Conservation (phyloP, 305 asterid genomes). For the Andrographis paniculata region DNA sequence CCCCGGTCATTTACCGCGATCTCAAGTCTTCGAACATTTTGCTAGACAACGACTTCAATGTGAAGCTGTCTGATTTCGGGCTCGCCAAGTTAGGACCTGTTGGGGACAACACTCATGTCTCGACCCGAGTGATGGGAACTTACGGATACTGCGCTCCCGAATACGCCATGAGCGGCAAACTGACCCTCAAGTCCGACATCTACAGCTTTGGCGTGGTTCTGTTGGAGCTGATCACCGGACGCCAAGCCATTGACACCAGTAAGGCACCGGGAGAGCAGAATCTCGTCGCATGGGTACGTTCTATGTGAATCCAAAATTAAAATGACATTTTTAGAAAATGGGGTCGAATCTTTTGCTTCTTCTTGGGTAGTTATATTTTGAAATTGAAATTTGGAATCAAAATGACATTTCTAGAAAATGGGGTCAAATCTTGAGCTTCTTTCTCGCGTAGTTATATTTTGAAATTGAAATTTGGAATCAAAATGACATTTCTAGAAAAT, state of each 20-base stretch:
- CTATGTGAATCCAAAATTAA: no score
- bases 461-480: no score
- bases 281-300: background rate
- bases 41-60: background rate
- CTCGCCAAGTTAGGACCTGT: conserved; percentile 1
- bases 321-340: no score
- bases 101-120: background rate
- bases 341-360: no score
- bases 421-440: no score
- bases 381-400: no score
- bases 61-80: background rate
- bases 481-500: no score
- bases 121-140: background rate
- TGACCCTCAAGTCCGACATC: background rate
- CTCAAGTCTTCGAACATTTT: background rate
- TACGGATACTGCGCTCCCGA: background rate
- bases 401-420: no score
- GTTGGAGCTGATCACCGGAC: background rate
- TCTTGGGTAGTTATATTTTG: no score
- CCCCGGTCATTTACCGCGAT: background rate
- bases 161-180: background rate
- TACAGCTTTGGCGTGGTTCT: background rate
- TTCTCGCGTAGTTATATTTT: no score
- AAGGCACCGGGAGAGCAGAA: background rate
- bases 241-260: background rate